phyloP scores from a whole-genome alignment of 2,329 filamentous ascomycete genomes.

The Aspergillus ochraceoroseus region DNA sequence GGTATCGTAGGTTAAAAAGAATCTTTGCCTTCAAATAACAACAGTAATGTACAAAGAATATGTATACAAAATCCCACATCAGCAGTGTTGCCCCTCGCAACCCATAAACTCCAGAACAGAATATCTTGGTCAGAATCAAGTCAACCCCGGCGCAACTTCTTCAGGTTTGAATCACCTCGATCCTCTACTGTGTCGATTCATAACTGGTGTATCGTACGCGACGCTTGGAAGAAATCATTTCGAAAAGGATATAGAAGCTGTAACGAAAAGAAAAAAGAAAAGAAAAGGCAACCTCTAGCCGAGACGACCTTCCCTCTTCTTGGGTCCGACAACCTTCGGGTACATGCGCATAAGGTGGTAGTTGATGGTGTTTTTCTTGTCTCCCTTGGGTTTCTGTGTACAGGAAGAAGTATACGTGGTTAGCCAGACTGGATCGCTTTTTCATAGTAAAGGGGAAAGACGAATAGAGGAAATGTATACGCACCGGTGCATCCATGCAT shows the following conservation, averaged over 20 bases:
- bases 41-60: conserved; percentile 15
- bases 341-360: conserved; percentile 79
- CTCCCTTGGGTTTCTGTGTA: conserved; percentile 51
- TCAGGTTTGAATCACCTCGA: neutral
- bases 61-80: conserved; percentile 11
- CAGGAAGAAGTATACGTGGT: conserved; percentile 8
- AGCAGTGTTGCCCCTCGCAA: conserved; percentile 9
- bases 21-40: conserved; percentile 3
- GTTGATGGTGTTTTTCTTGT: conserved; percentile 77
- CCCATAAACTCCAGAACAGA: conserved; percentile 12
- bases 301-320: conserved; percentile 56
- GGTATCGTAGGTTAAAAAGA: too few relatives aligned
- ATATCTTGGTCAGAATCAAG: neutral
- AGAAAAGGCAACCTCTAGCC: conserved; percentile 31
- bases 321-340: conserved; percentile 64
- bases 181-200: too few relatives aligned
- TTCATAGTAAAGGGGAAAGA: neutral
- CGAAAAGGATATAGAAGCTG: neutral
- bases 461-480: conserved; percentile 32
- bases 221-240: neutral
- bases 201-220: conserved; percentile 5
- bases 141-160: neutral
- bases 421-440: conserved; percentile 4
- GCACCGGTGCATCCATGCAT: conserved; percentile 76
- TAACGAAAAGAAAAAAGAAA: too few relatives aligned